Evolutionary conservation across 305 asterid genomes (phyloP).

Genomic region (Ilex paraguariensis): DNA sequence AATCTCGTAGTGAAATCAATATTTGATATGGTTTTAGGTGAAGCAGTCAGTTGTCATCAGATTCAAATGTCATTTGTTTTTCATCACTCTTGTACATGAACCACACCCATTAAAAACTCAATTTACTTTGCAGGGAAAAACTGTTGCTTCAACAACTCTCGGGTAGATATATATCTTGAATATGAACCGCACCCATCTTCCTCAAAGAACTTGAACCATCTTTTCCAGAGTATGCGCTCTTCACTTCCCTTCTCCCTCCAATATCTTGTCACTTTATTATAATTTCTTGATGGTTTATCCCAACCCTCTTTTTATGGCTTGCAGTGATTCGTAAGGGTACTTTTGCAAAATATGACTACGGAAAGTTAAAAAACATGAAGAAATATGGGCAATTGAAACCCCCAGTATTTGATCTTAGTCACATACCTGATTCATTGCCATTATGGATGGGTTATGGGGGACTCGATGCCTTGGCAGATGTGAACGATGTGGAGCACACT

Average conservation of each 20-base stretch:
- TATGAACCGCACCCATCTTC: constrained; percentile 95
- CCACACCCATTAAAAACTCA: not conserved
- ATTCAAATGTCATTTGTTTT: not conserved
- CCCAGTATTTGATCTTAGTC: constrained; percentile 64
- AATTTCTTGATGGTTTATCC: too few relatives aligned
- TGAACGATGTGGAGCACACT: constrained; percentile 63
- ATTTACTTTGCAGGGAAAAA: constrained; percentile 59
- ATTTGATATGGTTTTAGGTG: too few relatives aligned
- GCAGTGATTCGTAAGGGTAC: constrained; percentile 95
- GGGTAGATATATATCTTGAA: constrained; percentile 71
- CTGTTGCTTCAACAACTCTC: constrained; percentile 91
- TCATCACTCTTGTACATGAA: not conserved
- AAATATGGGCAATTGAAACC: constrained; percentile 57
- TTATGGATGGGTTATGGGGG: constrained; percentile 96
- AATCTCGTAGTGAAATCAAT: too few relatives aligned
- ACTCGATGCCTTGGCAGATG: constrained; percentile 76
- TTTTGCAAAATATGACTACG: constrained; percentile 81
- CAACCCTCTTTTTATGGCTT: constrained; percentile 5
- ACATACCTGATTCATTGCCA: constrained; percentile 70
- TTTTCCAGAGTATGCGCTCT: constrained; percentile 76
- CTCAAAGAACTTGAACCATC: constrained; percentile 80
- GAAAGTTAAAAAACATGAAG: constrained; percentile 57
- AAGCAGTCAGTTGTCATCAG: too few relatives aligned
- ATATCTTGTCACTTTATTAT: too few relatives aligned
- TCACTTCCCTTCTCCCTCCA: constrained; percentile 4